Evolutionary conservation across 2,329 filamentous ascomycete species (phyloP), one percentile per base, ranked within the genome.

Genomic region (Pseudogymnoascus sp.): DNA sequence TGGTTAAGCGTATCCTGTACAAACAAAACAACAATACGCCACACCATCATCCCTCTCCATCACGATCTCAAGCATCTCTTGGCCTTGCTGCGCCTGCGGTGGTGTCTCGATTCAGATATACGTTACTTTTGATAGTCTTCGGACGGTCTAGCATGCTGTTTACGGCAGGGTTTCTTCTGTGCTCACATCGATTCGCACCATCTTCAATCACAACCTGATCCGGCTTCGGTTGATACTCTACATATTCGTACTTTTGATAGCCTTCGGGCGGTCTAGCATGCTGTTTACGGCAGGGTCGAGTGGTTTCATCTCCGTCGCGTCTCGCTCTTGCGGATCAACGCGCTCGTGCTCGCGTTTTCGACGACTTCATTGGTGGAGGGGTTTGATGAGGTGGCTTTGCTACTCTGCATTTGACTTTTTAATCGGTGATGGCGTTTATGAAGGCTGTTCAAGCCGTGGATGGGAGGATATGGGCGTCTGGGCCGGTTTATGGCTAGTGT

Each of bases 1-100:
- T 79, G 84, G 84, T 81, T 87, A 78, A 76, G 63, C 60, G 60
- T 61, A 31, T 15, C 15, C 39, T 48, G 25, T 33, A 48, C 51
- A 62, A 44, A 42, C 15, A 33, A 31, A 39, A 29, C 42, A 48
- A 25, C 59, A 27, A 51, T 61, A 39, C 60, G 59, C 58, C 35
- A 58, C 60, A 63, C 62, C 61, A 58, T 63, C 66, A 64, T 64
- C 64, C 39, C 67, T 63, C 65, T 33, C 60, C 63, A 36, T 58
- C 64, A 58, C 62, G 41, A 31, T 61, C 62, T 39, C 36, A 8
- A 41, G 39, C 25, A 59, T 39, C 33, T 59, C 58, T 38, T 12
- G 33, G 33, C 58, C 21, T 31, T 13, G 33, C 33, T 59, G 33
- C 33, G 25, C 21, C 36, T 27, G 17, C 10, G 17, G 33, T 39